Conservation (phyloP, 1,284 basidiomycete genomes). For the Austropuccinia psidii region DNA sequence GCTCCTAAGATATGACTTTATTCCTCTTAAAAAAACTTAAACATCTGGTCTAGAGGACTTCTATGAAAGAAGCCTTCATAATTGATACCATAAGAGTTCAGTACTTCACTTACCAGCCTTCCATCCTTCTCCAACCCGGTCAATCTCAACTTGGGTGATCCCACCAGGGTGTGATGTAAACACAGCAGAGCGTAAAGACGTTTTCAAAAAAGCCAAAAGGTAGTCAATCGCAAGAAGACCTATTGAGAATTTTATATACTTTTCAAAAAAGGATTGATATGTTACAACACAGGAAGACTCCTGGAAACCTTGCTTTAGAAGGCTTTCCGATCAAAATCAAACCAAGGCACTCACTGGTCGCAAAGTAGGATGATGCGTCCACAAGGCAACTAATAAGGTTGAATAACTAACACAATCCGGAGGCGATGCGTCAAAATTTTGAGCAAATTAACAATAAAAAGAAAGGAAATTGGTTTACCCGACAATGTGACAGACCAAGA, state of each 20-base stretch:
- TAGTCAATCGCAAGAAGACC: background rate
- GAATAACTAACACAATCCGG: background rate
- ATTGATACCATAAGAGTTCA: no score
- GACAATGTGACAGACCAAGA: constrained; percentile 2
- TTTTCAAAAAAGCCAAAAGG: background rate
- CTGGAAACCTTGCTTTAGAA: no score
- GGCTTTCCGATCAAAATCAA: no score
- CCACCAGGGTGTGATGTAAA: constrained; percentile 15
- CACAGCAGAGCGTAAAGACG: background rate
- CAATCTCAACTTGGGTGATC: constrained; percentile 15
- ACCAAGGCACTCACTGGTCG: background rate
- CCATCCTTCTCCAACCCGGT: constrained; percentile 20
- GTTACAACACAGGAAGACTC: no score
- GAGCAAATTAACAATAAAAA: background rate
- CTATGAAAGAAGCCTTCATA: no score
- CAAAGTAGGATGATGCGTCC: background rate
- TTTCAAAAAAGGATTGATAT: no score
- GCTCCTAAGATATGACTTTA: no score
- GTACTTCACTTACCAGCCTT: constrained; percentile 15
- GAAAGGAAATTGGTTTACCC: background rate
- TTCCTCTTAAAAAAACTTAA: no score
- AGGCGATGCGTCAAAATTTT: background rate
- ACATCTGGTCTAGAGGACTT: no score
- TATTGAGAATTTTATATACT: no score
- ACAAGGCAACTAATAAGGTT: background rate